A percentile compares a stretch with the other conserved stretches of the same genome.
Conservation (phyloP, 345 rosid genomes). For the Citrus hindsii region DNA sequence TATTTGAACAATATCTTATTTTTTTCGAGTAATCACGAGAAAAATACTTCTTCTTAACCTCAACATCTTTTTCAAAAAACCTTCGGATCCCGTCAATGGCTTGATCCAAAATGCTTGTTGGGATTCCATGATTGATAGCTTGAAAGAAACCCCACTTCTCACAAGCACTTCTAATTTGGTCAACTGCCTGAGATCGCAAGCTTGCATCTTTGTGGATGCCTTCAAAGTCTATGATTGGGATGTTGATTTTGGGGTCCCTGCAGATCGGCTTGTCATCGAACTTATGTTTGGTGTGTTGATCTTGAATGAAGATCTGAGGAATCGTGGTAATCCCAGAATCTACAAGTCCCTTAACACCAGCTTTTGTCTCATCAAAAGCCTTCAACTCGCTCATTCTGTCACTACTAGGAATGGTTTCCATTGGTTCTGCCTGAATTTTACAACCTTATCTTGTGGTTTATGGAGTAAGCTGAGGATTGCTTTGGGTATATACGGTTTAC, state of each 20-base stretch:
- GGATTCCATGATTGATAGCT: slow-evolving; percentile 19
- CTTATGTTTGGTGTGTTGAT: background rate
- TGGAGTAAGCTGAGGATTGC: no score
- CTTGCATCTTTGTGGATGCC: background rate
- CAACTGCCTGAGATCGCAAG: background rate
- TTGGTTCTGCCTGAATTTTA: no score
- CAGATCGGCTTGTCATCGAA: background rate
- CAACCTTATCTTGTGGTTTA: no score
- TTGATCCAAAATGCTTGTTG: slow-evolving; percentile 9
- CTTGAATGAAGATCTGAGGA: background rate
- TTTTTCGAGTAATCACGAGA: background rate
- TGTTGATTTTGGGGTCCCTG: background rate
- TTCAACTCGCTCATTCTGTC: background rate
- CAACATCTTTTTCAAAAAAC: slow-evolving; percentile 11
- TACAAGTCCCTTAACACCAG: background rate
- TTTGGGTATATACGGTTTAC: no score
- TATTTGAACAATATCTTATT: background rate
- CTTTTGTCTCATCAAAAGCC: background rate
- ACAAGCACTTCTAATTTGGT: background rate
- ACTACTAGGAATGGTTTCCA: no score
- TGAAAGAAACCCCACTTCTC: slow-evolving; percentile 22
- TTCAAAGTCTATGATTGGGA: slow-evolving; percentile 11
- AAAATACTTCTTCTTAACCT: slow-evolving; percentile 5
- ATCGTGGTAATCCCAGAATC: background rate
- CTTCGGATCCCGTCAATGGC: slow-evolving; percentile 5